A percentile compares a stretch with the other conserved stretches of the same genome.
Conservation (phyloP, 169 alveolate genomes). For the Eimeria brunetti region DNA sequence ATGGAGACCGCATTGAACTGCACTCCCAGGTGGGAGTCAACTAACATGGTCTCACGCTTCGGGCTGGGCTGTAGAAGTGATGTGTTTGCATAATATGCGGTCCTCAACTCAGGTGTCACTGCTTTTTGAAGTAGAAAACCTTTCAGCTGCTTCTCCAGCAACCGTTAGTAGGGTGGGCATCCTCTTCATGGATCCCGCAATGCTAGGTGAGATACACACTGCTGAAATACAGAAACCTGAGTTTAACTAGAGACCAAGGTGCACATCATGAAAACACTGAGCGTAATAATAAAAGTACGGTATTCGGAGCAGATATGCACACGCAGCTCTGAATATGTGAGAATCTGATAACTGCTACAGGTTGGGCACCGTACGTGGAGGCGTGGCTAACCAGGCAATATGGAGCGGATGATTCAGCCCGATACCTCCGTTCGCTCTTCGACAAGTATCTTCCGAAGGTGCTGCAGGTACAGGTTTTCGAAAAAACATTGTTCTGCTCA, state of each 20-base stretch:
- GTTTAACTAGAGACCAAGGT: background rate
- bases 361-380: slow-evolving; percentile 85
- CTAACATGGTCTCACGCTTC: background rate
- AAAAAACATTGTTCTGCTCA: background rate
- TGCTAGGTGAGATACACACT: slow-evolving; percentile 90
- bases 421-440: slow-evolving; percentile 79
- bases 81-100: slow-evolving; percentile 60
- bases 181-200: slow-evolving; percentile 94
- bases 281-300: background rate
- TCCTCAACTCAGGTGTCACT: slow-evolving; percentile 91
- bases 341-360: background rate
- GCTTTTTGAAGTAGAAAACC: slow-evolving; percentile 96
- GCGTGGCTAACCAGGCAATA: slow-evolving; percentile 90
- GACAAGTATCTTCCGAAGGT: slow-evolving; percentile 91
- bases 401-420: slow-evolving; percentile 86
- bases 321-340: background rate
- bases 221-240: background rate
- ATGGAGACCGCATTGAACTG: slow-evolving; percentile 95
- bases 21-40: slow-evolving; percentile 87
- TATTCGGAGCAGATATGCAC: background rate
- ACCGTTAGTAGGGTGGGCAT: slow-evolving; percentile 98
- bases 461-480: slow-evolving; percentile 85
- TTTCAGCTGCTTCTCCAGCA: slow-evolving; percentile 97
- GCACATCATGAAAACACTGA: background rate
- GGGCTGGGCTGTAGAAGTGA: background rate